Percentiles rank a stretch among this genome's conserved stretches.
phyloP scores from a whole-genome alignment of 345 rosid species.

The Eucalyptus regnans region DNA sequence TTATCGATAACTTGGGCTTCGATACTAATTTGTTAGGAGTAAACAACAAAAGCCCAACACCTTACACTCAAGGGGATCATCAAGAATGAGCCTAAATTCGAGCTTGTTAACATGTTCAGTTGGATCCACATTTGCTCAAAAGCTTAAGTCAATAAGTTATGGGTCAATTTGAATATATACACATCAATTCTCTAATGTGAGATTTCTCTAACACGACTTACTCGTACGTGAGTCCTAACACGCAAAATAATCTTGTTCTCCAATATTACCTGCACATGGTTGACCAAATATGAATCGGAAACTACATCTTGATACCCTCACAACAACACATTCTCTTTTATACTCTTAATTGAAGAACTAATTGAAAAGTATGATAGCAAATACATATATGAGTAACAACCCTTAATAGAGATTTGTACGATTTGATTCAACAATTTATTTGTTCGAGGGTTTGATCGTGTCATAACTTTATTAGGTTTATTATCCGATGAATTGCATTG shows the following conservation, averaged over 20 bases:
- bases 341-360: background rate
- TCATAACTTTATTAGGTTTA: background rate
- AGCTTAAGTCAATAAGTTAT: too few relatives aligned
- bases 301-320: background rate
- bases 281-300: background rate
- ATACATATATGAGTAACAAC: fast-evolving
- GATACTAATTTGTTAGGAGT: too few relatives aligned
- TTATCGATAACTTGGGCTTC: too few relatives aligned
- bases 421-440: background rate
- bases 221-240: too few relatives aligned
- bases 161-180: too few relatives aligned
- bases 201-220: too few relatives aligned
- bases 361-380: background rate
- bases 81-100: too few relatives aligned
- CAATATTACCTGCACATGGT: background rate
- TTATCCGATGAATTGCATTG: background rate
- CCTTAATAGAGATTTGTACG: background rate
- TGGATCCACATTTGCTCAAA: fast-evolving
- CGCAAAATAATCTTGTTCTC: background rate
- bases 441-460: background rate
- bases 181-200: too few relatives aligned
- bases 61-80: fast-evolving
- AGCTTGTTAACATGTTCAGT: fast-evolving
- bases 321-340: background rate
- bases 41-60: too few relatives aligned